A percentile compares a stretch with the other conserved stretches of the same genome.
Evolutionary conservation across 129 eudicot genomes (phyloP).

Genomic region (Helianthus tuberosus): DNA sequence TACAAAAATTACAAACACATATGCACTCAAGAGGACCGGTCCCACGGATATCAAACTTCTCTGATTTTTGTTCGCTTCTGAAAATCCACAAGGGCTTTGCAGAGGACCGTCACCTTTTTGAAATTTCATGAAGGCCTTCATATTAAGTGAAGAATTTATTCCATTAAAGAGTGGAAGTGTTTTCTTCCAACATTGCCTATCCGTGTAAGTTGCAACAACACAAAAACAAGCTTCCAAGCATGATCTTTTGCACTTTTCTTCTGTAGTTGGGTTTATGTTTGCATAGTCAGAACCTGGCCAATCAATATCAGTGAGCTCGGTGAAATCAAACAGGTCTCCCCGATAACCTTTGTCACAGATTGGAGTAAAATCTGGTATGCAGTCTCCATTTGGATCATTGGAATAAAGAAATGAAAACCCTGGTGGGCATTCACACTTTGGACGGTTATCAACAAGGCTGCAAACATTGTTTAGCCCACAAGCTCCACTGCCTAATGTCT

Average conservation of each 20-base stretch:
- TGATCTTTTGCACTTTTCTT: conserved; percentile 40
- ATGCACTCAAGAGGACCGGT: conserved; percentile 43
- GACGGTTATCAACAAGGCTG: conserved; percentile 30
- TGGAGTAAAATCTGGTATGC: conserved; percentile 44
- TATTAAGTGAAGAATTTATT: background rate
- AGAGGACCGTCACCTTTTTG: conserved; percentile 19
- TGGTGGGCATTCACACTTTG: conserved; percentile 23
- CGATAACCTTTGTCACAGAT: conserved; percentile 31
- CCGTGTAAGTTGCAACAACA: conserved; percentile 39
- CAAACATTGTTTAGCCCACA: conserved; percentile 77
- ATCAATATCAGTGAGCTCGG: conserved; percentile 30
- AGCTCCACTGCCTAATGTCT: conserved; percentile 41
- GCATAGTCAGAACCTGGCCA: conserved; percentile 53
- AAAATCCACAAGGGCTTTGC: background rate
- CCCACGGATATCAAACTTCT: conserved; percentile 29
- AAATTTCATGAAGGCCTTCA: conserved; percentile 45
- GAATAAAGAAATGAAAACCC: conserved; percentile 51
- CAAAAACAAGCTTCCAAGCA: conserved; percentile 62
- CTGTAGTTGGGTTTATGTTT: conserved; percentile 23
- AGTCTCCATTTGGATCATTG: conserved; percentile 35
- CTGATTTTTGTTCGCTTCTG: background rate
- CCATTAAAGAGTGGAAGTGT: conserved; percentile 38
- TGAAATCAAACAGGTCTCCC: conserved; percentile 6
- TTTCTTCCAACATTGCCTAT: conserved; percentile 50
- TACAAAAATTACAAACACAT: conserved; percentile 27